These are phyloP conservation scores for Acacia crassicarpa DNA, from an alignment of 306 rosid species.

Conservation along the genomic window DNA sequence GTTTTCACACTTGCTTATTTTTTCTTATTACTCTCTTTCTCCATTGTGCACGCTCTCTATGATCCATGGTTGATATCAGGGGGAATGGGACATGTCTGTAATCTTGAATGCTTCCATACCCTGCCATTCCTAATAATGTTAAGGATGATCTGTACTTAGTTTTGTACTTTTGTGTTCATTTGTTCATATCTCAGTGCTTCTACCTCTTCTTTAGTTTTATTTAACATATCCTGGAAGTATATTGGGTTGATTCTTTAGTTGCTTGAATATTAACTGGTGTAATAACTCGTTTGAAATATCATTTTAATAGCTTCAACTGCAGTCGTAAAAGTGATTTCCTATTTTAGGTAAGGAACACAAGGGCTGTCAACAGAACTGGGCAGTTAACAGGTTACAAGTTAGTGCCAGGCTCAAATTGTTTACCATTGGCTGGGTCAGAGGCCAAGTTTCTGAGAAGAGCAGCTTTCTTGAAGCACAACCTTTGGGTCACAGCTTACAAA, in stretches of 20 bases:
- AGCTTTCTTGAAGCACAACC: slow-evolving; percentile 79
- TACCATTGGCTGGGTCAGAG: slow-evolving; percentile 82
- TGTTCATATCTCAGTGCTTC: background rate
- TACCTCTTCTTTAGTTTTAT: background rate
- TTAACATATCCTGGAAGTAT: slow-evolving; percentile 1
- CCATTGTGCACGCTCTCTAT: background rate
- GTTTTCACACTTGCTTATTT: slow-evolving; percentile 21
- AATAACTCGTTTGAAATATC: slow-evolving; percentile 22
- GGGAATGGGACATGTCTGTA: slow-evolving; percentile 29
- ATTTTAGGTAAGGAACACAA: slow-evolving; percentile 72
- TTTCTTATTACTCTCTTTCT: background rate
- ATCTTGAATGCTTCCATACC: slow-evolving; percentile 31
- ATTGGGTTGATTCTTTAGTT: background rate
- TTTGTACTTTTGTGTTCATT: background rate
- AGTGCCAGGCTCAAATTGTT: slow-evolving; percentile 82
- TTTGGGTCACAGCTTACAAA: slow-evolving; percentile 77
- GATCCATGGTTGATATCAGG: slow-evolving; percentile 14
- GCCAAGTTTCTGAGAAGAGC: slow-evolving; percentile 84
- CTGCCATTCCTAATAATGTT: slow-evolving; percentile 13
- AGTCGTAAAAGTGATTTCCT: slow-evolving; percentile 19
- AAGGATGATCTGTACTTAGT: slow-evolving; percentile 17
- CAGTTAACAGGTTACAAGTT: slow-evolving; percentile 76
- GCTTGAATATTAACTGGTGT: background rate
- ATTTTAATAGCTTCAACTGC: background rate
- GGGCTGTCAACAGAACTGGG: slow-evolving; percentile 76